Evolutionary conservation across 1,284 basidiomycete species (phyloP).

Genomic region (Leccinum griseonigrum): DNA sequence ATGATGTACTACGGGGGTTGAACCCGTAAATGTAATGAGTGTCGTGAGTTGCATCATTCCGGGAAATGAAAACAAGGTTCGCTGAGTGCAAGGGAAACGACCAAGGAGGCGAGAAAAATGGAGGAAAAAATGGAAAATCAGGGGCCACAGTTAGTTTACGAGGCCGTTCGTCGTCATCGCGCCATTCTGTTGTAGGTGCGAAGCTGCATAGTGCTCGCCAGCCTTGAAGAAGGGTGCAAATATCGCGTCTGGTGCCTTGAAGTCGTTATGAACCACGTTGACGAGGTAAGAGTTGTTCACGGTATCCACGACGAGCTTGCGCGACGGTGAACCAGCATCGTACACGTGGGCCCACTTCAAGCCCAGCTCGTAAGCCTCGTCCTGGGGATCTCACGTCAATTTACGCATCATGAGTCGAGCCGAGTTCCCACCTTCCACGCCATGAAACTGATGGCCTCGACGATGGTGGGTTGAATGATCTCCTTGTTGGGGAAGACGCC

Average conservation of each 20-base stretch:
- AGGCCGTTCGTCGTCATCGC: slow-evolving; percentile 32
- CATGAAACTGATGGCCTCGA: slow-evolving; percentile 96
- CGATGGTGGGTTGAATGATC: slow-evolving; percentile 97
- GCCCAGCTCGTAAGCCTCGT: slow-evolving; percentile 96
- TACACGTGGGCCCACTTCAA: slow-evolving; percentile 93
- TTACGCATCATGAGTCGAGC: slow-evolving; percentile 1
- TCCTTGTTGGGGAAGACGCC: slow-evolving; percentile 99
- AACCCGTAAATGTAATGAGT: slow-evolving; percentile 52
- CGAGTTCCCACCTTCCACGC: slow-evolving; percentile 79
- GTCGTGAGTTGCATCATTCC: slow-evolving; percentile 27
- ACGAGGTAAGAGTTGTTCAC: slow-evolving; percentile 89
- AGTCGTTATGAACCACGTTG: slow-evolving; percentile 98
- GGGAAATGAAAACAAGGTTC: neutral
- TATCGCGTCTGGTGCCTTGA: slow-evolving; percentile 80
- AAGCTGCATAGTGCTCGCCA: slow-evolving; percentile 55
- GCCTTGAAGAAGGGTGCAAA: slow-evolving; percentile 85
- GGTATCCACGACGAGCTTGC: slow-evolving; percentile 73
- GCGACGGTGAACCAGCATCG: slow-evolving; percentile 72
- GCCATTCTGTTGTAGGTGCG: slow-evolving; percentile 30
- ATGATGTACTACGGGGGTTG: slow-evolving; percentile 56
- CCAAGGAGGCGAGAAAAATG: slow-evolving; percentile 6
- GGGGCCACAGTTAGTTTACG: slow-evolving; percentile 18
- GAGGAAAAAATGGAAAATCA: neutral
- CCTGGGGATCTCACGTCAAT: slow-evolving; percentile 43
- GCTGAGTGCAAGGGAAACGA: slow-evolving; percentile 2